Evolutionary conservation across 768 basidiomycete species (phyloP).

Genomic region (Pleurotus tuoliensis): DNA sequence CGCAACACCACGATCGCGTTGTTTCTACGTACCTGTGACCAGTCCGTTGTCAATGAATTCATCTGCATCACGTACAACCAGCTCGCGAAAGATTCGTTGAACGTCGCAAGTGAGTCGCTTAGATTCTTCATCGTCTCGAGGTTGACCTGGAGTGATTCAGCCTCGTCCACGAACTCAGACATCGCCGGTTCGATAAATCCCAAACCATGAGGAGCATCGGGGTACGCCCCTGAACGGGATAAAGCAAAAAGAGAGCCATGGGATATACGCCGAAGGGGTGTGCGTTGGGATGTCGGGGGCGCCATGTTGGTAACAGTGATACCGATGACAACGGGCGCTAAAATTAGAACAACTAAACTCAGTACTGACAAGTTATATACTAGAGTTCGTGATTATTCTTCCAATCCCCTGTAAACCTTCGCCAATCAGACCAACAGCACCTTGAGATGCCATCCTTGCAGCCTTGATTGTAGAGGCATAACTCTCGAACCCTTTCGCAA

Average conservation of each 20-base stretch:
- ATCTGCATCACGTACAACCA: conserved; percentile 92
- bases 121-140: conserved; percentile 67
- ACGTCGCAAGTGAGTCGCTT: conserved; percentile 71
- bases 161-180: conserved; percentile 85
- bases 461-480: background rate
- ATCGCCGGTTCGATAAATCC: conserved; percentile 84
- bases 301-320: conserved; percentile 5
- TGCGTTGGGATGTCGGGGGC: conserved; percentile 57
- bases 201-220: conserved; percentile 78
- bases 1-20: conserved; percentile 6
- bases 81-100: conserved; percentile 92
- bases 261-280: conserved; percentile 85
- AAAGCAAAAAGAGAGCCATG: conserved; percentile 87
- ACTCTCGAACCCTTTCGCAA: background rate
- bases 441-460: background rate
- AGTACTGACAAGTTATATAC: no score
- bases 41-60: conserved; percentile 92
- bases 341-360: no score
- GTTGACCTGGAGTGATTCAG: conserved; percentile 74
- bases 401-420: background rate
- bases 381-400: background rate
- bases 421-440: background rate
- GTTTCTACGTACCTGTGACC: conserved; percentile 64
- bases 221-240: conserved; percentile 69
- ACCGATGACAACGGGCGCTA: no score